These are phyloP conservation scores for Pseudozyma thailandica DNA, from an alignment of 1,284 basidiomycete species.

Conservation along the genomic window DNA sequence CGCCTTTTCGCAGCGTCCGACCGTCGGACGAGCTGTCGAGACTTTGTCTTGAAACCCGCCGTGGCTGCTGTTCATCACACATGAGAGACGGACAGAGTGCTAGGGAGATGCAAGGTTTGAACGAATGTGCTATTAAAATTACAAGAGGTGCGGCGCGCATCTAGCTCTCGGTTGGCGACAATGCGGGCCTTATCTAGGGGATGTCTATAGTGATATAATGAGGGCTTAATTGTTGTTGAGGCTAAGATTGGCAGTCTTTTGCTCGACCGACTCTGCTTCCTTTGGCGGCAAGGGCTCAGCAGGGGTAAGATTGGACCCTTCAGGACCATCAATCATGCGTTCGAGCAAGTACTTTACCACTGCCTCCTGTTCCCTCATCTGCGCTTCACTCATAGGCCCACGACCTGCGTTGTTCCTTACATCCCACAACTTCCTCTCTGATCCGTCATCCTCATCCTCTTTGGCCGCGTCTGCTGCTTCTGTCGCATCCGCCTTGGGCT, in stretches of 20 bases:
- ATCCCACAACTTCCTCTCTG: constrained; percentile 64
- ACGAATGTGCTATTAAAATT: not conserved
- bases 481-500: constrained; percentile 14
- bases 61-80: no score
- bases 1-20: not conserved
- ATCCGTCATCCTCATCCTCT: constrained; percentile 42
- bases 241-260: constrained; percentile 29
- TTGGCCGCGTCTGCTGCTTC: constrained; percentile 2
- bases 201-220: not conserved
- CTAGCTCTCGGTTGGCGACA: not conserved
- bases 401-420: constrained; percentile 62
- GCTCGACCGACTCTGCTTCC: constrained; percentile 7
- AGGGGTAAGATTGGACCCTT: constrained; percentile 21
- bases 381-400: constrained; percentile 67
- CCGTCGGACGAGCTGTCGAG: no score
- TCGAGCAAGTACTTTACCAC: constrained; percentile 63
- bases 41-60: no score
- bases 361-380: constrained; percentile 62
- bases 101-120: not conserved
- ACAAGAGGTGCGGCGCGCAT: not conserved
- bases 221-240: constrained; percentile 11
- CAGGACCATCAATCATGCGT: constrained; percentile 49
- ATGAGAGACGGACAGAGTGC: no score
- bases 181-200: not conserved
- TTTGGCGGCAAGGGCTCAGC: constrained; percentile 30